These are phyloP conservation scores for Melastoma malabathricum DNA, from an alignment of 345 rosid species.

Conservation along the genomic window DNA sequence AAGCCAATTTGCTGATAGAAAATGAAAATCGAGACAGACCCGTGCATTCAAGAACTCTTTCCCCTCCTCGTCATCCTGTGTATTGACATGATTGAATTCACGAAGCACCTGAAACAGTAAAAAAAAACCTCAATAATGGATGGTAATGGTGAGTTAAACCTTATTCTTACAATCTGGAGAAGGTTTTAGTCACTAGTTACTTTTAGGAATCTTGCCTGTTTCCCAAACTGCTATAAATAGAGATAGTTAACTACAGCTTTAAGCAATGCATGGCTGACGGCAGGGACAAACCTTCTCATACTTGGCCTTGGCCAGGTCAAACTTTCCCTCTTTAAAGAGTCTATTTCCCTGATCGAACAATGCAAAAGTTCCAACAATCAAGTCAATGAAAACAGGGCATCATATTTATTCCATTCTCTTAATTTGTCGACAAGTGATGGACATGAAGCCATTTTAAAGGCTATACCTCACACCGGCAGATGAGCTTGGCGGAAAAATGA, in stretches of 20 bases:
- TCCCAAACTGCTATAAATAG: no score
- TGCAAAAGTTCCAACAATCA: conserved; percentile 8
- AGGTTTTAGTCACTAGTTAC: no score
- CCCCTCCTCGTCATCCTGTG: conserved; percentile 94
- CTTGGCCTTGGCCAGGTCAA: conserved; percentile 84
- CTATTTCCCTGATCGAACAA: conserved; percentile 56
- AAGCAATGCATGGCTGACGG: neutral
- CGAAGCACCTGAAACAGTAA: conserved; percentile 57
- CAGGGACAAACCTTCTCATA: conserved; percentile 69
- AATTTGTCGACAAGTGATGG: no score
- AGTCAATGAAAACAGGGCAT: no score
- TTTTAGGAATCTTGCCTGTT: no score
- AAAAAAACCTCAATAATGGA: neutral
- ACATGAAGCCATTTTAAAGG: no score
- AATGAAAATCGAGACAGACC: conserved; percentile 26
- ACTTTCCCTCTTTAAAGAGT: conserved; percentile 92
- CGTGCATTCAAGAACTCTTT: conserved; percentile 60
- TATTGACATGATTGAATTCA: conserved; percentile 95
- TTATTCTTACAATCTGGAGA: neutral
- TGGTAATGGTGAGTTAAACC: conserved; percentile 1
- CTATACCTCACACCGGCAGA: no score
- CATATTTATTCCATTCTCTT: no score
- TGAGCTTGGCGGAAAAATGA: no score
- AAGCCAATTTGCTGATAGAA: neutral
- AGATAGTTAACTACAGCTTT: neutral